Percentiles rank a stretch among this genome's conserved stretches.
These are phyloP conservation scores for Hygrophoropsis aurantiaca DNA, from an alignment of 768 basidiomycete species.

Conservation along the genomic window DNA sequence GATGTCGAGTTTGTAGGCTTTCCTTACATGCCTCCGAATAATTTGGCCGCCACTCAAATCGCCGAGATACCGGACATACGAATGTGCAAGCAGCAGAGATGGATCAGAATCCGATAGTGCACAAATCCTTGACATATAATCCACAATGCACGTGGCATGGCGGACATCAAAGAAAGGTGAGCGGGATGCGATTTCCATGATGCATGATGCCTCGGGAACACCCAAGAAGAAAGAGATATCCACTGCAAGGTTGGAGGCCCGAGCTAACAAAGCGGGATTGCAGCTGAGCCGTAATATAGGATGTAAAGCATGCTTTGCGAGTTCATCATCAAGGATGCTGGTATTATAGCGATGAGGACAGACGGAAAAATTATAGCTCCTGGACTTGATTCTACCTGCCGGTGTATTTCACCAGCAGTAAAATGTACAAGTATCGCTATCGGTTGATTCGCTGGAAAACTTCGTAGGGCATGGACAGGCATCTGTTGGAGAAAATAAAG, in stretches of 20 bases:
- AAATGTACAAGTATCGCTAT: slow-evolving; percentile 69
- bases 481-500: no score
- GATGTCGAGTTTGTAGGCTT: slow-evolving; percentile 63
- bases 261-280: slow-evolving; percentile 66
- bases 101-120: slow-evolving; percentile 46
- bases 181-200: slow-evolving; percentile 59
- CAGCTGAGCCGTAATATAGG: slow-evolving; percentile 66
- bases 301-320: slow-evolving; percentile 61
- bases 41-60: slow-evolving; percentile 80
- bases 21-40: slow-evolving; percentile 59
- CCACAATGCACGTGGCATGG: slow-evolving; percentile 48
- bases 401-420: slow-evolving; percentile 78
- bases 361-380: not conserved
- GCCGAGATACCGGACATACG: slow-evolving; percentile 82
- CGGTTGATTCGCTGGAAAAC: no score
- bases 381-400: slow-evolving; percentile 57
- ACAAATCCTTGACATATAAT: slow-evolving; percentile 55
- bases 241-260: slow-evolving; percentile 56
- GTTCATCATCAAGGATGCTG: slow-evolving; percentile 56
- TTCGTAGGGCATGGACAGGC: no score
- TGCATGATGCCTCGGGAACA: slow-evolving; percentile 49
- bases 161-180: slow-evolving; percentile 42
- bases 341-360: not conserved
- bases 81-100: slow-evolving; percentile 65
- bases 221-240: slow-evolving; percentile 67